Evolutionary conservation across 345 rosid genomes (phyloP).

Genomic region (Cardamine chenopodiifolia): DNA sequence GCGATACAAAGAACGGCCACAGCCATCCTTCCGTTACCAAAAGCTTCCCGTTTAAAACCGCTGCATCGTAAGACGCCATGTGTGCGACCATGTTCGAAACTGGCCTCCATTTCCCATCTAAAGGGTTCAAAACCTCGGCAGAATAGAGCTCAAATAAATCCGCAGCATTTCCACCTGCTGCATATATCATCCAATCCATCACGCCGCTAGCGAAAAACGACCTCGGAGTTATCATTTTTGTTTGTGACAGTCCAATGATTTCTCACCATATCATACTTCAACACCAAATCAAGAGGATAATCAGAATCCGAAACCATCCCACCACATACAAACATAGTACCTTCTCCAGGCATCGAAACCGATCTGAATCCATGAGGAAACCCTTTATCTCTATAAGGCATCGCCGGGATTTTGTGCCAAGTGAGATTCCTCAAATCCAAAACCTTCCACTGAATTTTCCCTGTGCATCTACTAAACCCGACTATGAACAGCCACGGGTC

Average conservation of each 20-base stretch:
- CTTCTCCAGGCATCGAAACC: constrained; percentile 60
- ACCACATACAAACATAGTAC: constrained; percentile 79
- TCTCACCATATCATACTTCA: constrained; percentile 77
- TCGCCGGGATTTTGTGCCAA: constrained; percentile 82
- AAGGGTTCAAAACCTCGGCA: constrained; percentile 75
- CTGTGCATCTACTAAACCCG: constrained; percentile 73
- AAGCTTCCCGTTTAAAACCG: constrained; percentile 78
- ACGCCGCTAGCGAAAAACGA: constrained; percentile 79
- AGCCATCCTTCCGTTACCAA: constrained; percentile 93
- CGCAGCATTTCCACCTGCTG: constrained; percentile 79
- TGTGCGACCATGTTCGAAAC: constrained; percentile 70
- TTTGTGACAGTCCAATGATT: constrained; percentile 77
- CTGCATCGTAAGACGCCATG: constrained; percentile 84
- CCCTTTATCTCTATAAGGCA: constrained; percentile 83
- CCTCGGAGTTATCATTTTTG: constrained; percentile 66
- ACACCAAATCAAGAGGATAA: constrained; percentile 72
- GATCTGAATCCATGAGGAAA: constrained; percentile 81
- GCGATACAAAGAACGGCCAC: constrained; percentile 87
- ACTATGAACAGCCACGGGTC: constrained; percentile 89
- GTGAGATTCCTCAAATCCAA: constrained; percentile 65
- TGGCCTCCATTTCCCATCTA: constrained; percentile 59
- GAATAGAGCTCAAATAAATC: constrained; percentile 72
- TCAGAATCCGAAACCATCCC: constrained; percentile 82
- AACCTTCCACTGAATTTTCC: constrained; percentile 83
- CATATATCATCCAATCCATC: constrained; percentile 74